These are phyloP conservation scores for Inga oerstediana DNA, from an alignment of 306 rosid species.

Conservation along the genomic window DNA sequence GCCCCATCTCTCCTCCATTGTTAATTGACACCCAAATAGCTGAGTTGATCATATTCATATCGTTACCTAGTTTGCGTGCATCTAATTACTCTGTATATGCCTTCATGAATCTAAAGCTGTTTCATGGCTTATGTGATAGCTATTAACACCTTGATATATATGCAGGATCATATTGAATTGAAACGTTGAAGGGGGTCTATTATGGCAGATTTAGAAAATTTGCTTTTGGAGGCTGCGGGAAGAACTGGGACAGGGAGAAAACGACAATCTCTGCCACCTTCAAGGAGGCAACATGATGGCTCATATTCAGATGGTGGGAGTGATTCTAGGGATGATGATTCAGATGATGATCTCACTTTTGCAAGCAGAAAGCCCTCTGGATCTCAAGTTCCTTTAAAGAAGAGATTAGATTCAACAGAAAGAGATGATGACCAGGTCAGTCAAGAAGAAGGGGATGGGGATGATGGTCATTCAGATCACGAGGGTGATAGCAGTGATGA, in stretches of 20 bases:
- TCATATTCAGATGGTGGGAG: slow-evolving; percentile 82
- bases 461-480: slow-evolving; percentile 50
- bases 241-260: slow-evolving; percentile 78
- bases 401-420: slow-evolving; percentile 76
- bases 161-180: slow-evolving; percentile 33
- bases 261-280: slow-evolving; percentile 55
- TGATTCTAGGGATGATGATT: slow-evolving; percentile 77
- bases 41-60: slow-evolving; percentile 11
- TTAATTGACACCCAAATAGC: neutral
- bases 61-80: neutral
- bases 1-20: neutral
- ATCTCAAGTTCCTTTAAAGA: slow-evolving; percentile 77
- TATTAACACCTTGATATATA: slow-evolving; percentile 7
- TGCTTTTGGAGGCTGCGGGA: slow-evolving; percentile 95
- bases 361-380: slow-evolving; percentile 58
- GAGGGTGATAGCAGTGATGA: slow-evolving; percentile 71
- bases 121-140: slow-evolving; percentile 5
- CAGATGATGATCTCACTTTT: slow-evolving; percentile 66
- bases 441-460: slow-evolving; percentile 71
- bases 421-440: slow-evolving; percentile 79
- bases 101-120: neutral
- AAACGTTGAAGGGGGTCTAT: slow-evolving; percentile 4
- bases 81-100: neutral
- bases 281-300: slow-evolving; percentile 67
- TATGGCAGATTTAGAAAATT: slow-evolving; percentile 87